A percentile compares a stretch with the other conserved stretches of the same genome.
Conservation (phyloP, 805 yeast species). For the Kregervanrija fluxuum region DNA sequence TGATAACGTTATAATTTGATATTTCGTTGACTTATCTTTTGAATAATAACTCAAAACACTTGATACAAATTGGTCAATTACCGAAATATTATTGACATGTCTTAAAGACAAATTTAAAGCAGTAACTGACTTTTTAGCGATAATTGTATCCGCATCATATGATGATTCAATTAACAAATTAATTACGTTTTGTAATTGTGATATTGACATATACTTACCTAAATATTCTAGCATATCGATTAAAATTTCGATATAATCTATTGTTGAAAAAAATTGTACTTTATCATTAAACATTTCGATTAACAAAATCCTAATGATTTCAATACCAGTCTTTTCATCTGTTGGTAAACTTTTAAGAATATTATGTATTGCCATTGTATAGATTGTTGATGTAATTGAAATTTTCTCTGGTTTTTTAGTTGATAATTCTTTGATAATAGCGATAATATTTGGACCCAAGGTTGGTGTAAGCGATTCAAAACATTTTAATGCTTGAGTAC, state of each 20-base stretch:
- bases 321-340: constrained; percentile 11
- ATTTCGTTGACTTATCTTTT: constrained; percentile 1
- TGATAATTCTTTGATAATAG: constrained; percentile 25
- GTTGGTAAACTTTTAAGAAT: constrained; percentile 30
- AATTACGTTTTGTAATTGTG: constrained; percentile 18
- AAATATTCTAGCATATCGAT: constrained; percentile 47
- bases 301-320: constrained; percentile 31
- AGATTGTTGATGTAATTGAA: constrained; percentile 39
- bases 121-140: constrained; percentile 37
- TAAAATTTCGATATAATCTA: constrained; percentile 57
- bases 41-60: too few species aligned
- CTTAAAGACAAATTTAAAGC: constrained; percentile 32
- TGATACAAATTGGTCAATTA: too few species aligned
- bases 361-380: constrained; percentile 45
- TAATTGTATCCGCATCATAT: constrained; percentile 35
- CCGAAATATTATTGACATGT: constrained; percentile 1
- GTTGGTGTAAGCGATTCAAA: constrained; percentile 30
- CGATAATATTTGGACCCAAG: constrained; percentile 26
- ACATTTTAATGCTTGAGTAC: constrained; percentile 63
- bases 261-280: constrained; percentile 19
- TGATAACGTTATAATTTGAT: constrained; percentile 13
- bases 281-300: constrained; percentile 27
- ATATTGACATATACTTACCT: constrained; percentile 21
- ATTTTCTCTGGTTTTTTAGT: constrained; percentile 19
- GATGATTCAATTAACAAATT: constrained; percentile 29